phyloP scores from a whole-genome alignment of 2,329 filamentous ascomycete species.

The Paecilomyces dactylethromorphus region DNA sequence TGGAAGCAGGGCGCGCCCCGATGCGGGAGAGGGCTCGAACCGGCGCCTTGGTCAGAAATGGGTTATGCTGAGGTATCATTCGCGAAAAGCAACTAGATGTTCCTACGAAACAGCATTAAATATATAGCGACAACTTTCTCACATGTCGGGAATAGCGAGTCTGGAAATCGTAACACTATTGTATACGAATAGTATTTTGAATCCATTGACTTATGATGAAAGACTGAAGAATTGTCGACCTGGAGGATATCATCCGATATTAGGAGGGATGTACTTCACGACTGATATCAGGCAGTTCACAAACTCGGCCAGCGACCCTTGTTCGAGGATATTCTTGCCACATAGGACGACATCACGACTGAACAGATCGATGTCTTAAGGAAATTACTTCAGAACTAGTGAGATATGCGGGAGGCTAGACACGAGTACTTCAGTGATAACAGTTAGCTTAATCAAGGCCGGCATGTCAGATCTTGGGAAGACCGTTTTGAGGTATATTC shows the following conservation, averaged over 20 bases:
- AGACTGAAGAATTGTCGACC: too few species aligned
- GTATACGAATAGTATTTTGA: too few species aligned
- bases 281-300: slow-evolving; percentile 32
- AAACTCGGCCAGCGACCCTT: slow-evolving; percentile 21
- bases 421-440: not conserved
- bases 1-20: too few species aligned
- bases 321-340: slow-evolving; percentile 17
- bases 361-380: slow-evolving; percentile 20
- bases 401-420: slow-evolving; percentile 7
- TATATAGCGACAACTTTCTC: not conserved
- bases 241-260: too few species aligned
- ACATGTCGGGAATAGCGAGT: too few species aligned
- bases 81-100: too few species aligned
- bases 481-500: slow-evolving; percentile 7
- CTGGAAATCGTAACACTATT: too few species aligned
- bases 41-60: too few species aligned
- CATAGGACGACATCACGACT: slow-evolving; percentile 16
- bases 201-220: too few species aligned
- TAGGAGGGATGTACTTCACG: slow-evolving; percentile 4
- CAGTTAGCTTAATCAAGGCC: slow-evolving; percentile 3
- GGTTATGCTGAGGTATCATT: too few species aligned
- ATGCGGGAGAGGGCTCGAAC: too few species aligned
- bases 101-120: too few species aligned
- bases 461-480: slow-evolving; percentile 8
- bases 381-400: slow-evolving; percentile 13